Evolutionary conservation across 129 eudicot species (phyloP).

Genomic region (Centaurea solstitialis): DNA sequence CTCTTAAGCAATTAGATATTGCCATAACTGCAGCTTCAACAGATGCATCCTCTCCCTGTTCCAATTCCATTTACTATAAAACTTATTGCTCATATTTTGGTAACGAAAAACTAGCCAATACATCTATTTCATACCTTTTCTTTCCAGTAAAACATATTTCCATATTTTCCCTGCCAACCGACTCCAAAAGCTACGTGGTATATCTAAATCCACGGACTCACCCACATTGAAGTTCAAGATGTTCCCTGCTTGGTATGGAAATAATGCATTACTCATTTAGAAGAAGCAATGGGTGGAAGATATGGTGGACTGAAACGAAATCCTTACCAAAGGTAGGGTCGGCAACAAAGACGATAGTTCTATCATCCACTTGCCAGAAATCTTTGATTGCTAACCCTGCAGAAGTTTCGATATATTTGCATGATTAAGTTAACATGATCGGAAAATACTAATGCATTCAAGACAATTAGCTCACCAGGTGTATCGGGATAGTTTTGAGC

Average conservation of each 20-base stretch:
- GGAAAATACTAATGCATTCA: background rate
- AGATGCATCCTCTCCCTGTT: conserved; percentile 95
- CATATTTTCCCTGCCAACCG: conserved; percentile 93
- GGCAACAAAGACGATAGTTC: conserved; percentile 92
- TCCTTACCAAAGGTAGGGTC: conserved; percentile 94
- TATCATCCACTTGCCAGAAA: conserved; percentile 95
- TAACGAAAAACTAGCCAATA: background rate
- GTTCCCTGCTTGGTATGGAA: conserved; percentile 49
- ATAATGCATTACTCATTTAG: background rate
- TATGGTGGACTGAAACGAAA: background rate
- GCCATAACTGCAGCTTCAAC: conserved; percentile 99
- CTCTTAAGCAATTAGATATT: conserved; percentile 83
- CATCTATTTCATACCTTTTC: conserved; percentile 52
- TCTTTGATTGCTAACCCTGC: conserved; percentile 92
- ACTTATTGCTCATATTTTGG: background rate
- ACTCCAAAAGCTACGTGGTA: conserved; percentile 98
- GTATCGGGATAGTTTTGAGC: conserved; percentile 99
- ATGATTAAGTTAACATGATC: conserved; percentile 4
- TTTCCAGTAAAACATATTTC: conserved; percentile 97
- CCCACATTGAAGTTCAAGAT: conserved; percentile 93
- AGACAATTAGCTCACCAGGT: conserved; percentile 55
- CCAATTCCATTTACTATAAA: background rate
- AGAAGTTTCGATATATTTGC: background rate
- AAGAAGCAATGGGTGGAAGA: background rate
- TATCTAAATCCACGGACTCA: conserved; percentile 76